Conservation (phyloP, 2,329 filamentous ascomycete species). For the Colletotrichum orchidophilum region DNA sequence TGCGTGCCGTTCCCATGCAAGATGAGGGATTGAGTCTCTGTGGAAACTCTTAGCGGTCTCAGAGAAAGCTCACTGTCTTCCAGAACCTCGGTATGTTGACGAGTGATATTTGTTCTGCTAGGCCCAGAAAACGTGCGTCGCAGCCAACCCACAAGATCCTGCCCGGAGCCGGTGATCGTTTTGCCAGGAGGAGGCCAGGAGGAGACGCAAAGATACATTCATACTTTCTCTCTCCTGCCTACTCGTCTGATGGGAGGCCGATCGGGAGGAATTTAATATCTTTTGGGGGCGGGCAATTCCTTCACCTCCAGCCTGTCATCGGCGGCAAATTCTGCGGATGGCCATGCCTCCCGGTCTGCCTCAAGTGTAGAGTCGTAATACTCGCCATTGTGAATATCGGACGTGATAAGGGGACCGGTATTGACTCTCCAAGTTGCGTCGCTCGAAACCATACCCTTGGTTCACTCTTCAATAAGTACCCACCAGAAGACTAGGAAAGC, state of each 20-base stretch:
- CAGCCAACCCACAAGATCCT: constrained; percentile 65
- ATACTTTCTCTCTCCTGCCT: constrained; percentile 42
- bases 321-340: constrained; percentile 37
- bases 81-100: constrained; percentile 65
- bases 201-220: constrained; percentile 43
- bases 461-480: constrained; percentile 45
- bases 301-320: constrained; percentile 43
- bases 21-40: constrained; percentile 51
- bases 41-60: constrained; percentile 53
- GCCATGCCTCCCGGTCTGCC: constrained; percentile 42
- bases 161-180: constrained; percentile 63
- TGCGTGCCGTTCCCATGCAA: constrained; percentile 36
- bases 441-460: constrained; percentile 41
- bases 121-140: constrained; percentile 49
- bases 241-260: constrained; percentile 54
- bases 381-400: constrained; percentile 64
- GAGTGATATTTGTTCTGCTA: constrained; percentile 50
- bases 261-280: constrained; percentile 50
- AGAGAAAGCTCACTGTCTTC: constrained; percentile 55
- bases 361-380: constrained; percentile 52
- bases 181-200: constrained; percentile 54
- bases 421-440: constrained; percentile 50
- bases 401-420: constrained; percentile 44
- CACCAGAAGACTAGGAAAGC: constrained; percentile 49
- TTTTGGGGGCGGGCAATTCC: constrained; percentile 41